phyloP scores from a whole-genome alignment of 1,139 yeast species.

The Hansenula sp. region DNA sequence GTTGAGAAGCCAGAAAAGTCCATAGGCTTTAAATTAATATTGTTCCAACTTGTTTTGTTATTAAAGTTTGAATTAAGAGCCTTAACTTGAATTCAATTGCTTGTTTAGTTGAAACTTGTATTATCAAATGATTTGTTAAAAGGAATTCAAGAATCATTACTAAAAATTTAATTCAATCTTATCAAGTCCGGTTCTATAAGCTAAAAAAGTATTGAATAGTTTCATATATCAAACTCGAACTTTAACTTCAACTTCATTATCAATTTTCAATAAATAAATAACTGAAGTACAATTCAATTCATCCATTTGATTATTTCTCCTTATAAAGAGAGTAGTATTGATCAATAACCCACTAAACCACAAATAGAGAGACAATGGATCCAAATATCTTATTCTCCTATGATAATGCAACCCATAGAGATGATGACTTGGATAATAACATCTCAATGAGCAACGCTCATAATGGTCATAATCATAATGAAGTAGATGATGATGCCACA shows the following conservation, averaged over 20 bases:
- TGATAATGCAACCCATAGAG: background rate
- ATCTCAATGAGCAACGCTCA: slow-evolving; percentile 1
- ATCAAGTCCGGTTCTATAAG: background rate
- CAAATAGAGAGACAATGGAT: slow-evolving; percentile 12
- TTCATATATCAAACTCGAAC: no score
- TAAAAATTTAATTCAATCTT: no score
- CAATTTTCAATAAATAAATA: background rate
- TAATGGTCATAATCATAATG: background rate
- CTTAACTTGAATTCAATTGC: no score
- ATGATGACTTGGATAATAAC: slow-evolving; percentile 6
- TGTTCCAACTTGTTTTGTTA: no score
- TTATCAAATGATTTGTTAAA: background rate
- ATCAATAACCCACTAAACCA: background rate
- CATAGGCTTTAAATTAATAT: no score
- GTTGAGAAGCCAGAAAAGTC: no score
- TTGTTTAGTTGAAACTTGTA: no score
- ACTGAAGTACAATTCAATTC: background rate
- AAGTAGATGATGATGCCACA: background rate
- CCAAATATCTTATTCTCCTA: slow-evolving; percentile 19
- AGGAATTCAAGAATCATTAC: background rate
- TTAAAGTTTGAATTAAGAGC: no score
- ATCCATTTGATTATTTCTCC: no score
- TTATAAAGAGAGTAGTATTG: no score
- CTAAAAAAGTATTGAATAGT: no score
- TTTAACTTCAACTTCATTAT: no score